Evolutionary conservation across 108 stramenopile species (phyloP).

Genomic region (Epithemia pelagica): DNA sequence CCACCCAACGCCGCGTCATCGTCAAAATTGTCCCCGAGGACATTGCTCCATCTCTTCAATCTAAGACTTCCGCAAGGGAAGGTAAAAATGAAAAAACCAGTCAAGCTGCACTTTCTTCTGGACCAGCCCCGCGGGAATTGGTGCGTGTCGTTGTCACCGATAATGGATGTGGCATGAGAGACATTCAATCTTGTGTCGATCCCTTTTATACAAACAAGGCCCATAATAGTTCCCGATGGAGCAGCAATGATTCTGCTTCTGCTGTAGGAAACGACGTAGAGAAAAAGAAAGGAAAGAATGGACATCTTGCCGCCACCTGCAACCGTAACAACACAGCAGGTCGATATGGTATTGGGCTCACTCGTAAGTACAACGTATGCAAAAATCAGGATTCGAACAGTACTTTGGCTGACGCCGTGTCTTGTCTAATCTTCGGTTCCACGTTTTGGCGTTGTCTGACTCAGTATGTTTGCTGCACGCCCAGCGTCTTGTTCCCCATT

Average conservation of each 20-base stretch:
- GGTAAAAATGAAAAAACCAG: slow-evolving; percentile 11
- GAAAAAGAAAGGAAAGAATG: not conserved
- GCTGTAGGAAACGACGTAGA: too few relatives aligned
- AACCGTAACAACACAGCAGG: slow-evolving; percentile 31
- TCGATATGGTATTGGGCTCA: slow-evolving; percentile 58
- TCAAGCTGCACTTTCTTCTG: not conserved
- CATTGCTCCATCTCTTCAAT: slow-evolving; percentile 4
- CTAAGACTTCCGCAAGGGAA: not conserved
- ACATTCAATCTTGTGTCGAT: slow-evolving; percentile 73
- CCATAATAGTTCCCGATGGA: not conserved
- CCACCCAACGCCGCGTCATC: not conserved
- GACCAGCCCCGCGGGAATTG: slow-evolving; percentile 12
- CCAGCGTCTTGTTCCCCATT: slow-evolving; percentile 71
- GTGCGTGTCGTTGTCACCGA: slow-evolving; percentile 67
- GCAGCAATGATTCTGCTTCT: too few relatives aligned
- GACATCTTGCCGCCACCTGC: not conserved
- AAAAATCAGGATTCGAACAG: too few relatives aligned
- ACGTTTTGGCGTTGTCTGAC: not conserved
- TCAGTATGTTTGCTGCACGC: slow-evolving; percentile 75
- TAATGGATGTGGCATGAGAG: slow-evolving; percentile 77
- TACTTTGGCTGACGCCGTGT: slow-evolving; percentile 14
- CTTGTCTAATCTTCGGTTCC: too few relatives aligned
- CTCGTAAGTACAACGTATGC: slow-evolving; percentile 21
- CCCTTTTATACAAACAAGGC: slow-evolving; percentile 70
- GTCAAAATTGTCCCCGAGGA: slow-evolving; percentile 38